phyloP scores from a whole-genome alignment of 345 rosid genomes.

The Euphorbia peplus region DNA sequence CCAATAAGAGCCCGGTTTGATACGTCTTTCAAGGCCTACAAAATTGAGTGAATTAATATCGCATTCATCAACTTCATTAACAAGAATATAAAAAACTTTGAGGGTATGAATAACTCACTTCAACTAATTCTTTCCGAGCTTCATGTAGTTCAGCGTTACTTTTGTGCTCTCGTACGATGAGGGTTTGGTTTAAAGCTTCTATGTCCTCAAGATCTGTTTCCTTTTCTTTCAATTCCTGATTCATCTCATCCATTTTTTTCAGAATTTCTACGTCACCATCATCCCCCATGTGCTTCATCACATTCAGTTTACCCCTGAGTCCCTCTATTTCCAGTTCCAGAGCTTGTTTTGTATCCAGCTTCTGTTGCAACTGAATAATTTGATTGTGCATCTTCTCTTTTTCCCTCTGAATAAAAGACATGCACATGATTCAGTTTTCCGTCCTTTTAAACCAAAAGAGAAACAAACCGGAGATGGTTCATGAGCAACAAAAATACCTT shows the following conservation, averaged over 20 bases:
- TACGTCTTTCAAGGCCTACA: constrained; percentile 60
- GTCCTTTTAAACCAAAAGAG: constrained; percentile 10
- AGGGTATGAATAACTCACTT: constrained; percentile 39
- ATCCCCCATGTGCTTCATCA: constrained; percentile 69
- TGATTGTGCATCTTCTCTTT: constrained; percentile 65
- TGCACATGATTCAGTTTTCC: constrained; percentile 4
- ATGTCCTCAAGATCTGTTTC: constrained; percentile 72
- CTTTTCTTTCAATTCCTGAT: constrained; percentile 71
- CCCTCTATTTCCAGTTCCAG: constrained; percentile 78
- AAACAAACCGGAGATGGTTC: constrained; percentile 1
- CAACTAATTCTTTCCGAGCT: constrained; percentile 79
- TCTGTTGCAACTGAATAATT: constrained; percentile 59
- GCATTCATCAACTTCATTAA: not conserved
- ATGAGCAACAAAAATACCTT: constrained; percentile 50
- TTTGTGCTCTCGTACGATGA: constrained; percentile 71
- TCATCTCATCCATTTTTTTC: constrained; percentile 52
- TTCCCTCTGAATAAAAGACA: constrained; percentile 52
- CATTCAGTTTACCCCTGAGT: constrained; percentile 58
- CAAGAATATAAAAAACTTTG: not conserved
- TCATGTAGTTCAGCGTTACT: constrained; percentile 94
- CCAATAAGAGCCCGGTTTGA: constrained; percentile 48
- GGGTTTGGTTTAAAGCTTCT: constrained; percentile 72
- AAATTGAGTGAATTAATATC: constrained; percentile 14
- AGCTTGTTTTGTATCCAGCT: constrained; percentile 82
- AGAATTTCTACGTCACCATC: constrained; percentile 64